A percentile compares a stretch with the other conserved stretches of the same genome.
Evolutionary conservation across 495 filamentous ascomycete species (phyloP).

Genomic region (Tuber melanosporum): DNA sequence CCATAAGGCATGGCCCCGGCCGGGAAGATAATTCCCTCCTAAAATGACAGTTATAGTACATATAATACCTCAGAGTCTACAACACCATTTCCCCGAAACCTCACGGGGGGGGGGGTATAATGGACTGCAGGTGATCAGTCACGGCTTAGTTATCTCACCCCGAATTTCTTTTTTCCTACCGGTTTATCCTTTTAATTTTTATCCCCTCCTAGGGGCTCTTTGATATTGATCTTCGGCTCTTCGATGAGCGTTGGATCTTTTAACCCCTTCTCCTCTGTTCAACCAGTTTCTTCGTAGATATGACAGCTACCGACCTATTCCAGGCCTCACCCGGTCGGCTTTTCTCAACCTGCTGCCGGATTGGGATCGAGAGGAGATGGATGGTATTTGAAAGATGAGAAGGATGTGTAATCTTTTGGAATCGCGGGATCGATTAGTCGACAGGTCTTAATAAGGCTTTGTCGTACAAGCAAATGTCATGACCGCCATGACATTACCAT

Average conservation of each 20-base stretch:
- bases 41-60: not conserved
- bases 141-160: not conserved
- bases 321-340: not conserved
- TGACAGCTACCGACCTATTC: no score
- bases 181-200: not conserved
- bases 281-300: no score
- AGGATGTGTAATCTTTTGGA: not conserved
- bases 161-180: not conserved
- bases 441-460: not conserved
- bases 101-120: not conserved
- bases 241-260: no score
- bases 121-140: not conserved
- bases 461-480: not conserved
- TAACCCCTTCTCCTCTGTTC: no score
- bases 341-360: not conserved
- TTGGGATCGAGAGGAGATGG: not conserved
- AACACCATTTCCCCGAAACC: not conserved
- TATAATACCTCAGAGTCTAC: not conserved
- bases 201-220: not conserved
- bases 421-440: not conserved
- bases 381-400: not conserved
- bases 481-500: no score
- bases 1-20: not conserved
- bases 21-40: not conserved
- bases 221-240: not conserved